Evolutionary conservation across 1,284 basidiomycete genomes (phyloP).

Genomic region (Apiotrichum mycotoxinovorans): DNA sequence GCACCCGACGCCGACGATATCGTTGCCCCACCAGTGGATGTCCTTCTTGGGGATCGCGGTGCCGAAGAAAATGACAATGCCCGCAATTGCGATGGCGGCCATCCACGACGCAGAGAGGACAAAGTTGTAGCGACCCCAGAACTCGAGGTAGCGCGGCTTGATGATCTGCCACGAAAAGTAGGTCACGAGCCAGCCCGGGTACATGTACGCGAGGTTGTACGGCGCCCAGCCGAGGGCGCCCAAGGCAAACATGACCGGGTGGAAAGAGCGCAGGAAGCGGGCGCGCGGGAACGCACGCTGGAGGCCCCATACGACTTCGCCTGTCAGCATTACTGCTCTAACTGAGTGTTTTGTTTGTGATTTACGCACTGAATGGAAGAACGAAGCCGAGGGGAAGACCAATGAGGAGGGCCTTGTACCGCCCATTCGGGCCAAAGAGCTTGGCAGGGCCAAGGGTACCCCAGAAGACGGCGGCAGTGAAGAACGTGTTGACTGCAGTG

Average conservation of each 20-base stretch:
- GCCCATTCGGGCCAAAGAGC: constrained; percentile 65
- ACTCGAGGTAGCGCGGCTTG: constrained; percentile 12
- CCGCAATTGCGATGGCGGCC: constrained; percentile 42
- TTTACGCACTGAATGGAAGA: not conserved
- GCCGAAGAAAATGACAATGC: constrained; percentile 41
- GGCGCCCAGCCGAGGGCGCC: not conserved
- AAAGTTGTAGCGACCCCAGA: constrained; percentile 48
- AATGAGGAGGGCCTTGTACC: constrained; percentile 55
- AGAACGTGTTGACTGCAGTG: constrained; percentile 6
- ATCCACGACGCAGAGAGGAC: constrained; percentile 44
- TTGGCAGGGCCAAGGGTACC: constrained; percentile 70
- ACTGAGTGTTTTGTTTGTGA: not conserved
- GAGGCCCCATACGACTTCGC: not conserved
- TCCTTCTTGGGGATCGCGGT: constrained; percentile 18
- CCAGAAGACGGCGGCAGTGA: constrained; percentile 61
- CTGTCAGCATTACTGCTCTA: too few species aligned
- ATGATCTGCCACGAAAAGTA: not conserved
- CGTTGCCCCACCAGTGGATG: constrained; percentile 29
- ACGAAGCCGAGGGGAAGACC: constrained; percentile 72
- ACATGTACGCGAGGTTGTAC: not conserved
- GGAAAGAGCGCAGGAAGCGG: not conserved
- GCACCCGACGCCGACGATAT: constrained; percentile 15
- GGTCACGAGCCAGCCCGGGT: not conserved
- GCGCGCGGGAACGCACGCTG: not conserved
- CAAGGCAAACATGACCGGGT: not conserved